Conservation (phyloP, 208 protist species). For the Leishmania mexicana region DNA sequence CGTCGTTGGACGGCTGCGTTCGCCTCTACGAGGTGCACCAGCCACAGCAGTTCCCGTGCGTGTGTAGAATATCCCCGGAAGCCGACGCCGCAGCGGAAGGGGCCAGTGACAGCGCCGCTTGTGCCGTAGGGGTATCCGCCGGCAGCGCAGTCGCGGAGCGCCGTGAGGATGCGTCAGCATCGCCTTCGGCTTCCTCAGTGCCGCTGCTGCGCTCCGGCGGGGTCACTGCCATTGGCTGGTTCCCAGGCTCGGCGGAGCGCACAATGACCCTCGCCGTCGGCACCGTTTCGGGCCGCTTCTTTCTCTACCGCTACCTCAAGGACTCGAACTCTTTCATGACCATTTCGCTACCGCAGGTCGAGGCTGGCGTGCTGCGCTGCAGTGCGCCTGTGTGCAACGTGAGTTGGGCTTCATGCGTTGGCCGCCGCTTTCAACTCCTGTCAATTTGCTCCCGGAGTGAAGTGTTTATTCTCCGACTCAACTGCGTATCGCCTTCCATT, state of each 20-base stretch:
- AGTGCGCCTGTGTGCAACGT: conserved; percentile 65
- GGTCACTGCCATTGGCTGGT: conserved; percentile 85
- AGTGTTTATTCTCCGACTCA: conserved; percentile 79
- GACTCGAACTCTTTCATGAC: conserved; percentile 58
- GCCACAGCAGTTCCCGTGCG: conserved; percentile 62
- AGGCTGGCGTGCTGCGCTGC: conserved; percentile 36
- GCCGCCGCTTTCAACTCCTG: conserved; percentile 81
- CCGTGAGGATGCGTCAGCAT: neutral
- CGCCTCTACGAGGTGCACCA: conserved; percentile 88
- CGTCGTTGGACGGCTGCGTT: conserved; percentile 86
- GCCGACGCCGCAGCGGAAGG: conserved; percentile 32
- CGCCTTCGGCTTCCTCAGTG: conserved; percentile 4
- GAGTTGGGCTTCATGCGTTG: conserved; percentile 76
- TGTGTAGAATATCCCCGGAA: conserved; percentile 73
- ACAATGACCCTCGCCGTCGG: conserved; percentile 86
- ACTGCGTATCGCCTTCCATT: conserved; percentile 76
- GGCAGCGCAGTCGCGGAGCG: neutral
- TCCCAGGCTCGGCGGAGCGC: conserved; percentile 72
- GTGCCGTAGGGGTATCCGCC: neutral
- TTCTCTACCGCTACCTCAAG: conserved; percentile 75
- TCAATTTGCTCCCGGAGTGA: conserved; percentile 75
- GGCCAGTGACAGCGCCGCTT: conserved; percentile 14
- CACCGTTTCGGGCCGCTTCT: conserved; percentile 75
- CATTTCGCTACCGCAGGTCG: conserved; percentile 38
- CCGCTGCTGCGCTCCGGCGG: conserved; percentile 41